These are phyloP conservation scores for Hirschioporus abietinus DNA, from an alignment of 768 basidiomycete species.

Conservation along the genomic window DNA sequence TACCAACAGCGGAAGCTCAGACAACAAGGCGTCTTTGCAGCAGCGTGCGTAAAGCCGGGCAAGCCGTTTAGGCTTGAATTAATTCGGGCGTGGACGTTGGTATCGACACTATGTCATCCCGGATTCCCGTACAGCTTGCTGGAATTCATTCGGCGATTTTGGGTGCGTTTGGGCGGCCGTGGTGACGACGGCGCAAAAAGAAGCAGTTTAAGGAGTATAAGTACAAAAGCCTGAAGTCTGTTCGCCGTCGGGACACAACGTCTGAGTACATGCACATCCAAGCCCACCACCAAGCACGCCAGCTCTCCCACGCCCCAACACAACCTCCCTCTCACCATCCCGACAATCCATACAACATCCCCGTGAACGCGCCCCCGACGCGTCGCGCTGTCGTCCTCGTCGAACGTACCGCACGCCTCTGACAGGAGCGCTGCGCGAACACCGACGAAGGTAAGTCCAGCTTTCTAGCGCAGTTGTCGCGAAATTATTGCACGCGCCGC, in stretches of 20 bases:
- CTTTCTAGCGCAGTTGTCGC: too few species aligned
- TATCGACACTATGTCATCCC: neutral
- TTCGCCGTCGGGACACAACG: neutral
- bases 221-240: neutral
- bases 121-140: neutral
- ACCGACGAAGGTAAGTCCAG: neutral
- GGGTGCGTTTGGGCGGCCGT: neutral
- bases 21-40: too few species aligned
- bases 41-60: too few species aligned
- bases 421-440: neutral
- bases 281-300: neutral
- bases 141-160: too few species aligned
- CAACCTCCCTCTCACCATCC: too few species aligned
- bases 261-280: neutral
- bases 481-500: neutral
- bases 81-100: neutral
- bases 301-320: neutral
- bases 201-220: neutral
- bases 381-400: neutral
- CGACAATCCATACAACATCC: neutral
- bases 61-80: neutral
- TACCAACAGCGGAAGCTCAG: neutral
- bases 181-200: neutral
- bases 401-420: neutral
- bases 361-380: neutral